Evolutionary conservation across 345 rosid species (phyloP), one percentile per base, ranked within the genome.

Genomic region (Dovyalis caffra): DNA sequence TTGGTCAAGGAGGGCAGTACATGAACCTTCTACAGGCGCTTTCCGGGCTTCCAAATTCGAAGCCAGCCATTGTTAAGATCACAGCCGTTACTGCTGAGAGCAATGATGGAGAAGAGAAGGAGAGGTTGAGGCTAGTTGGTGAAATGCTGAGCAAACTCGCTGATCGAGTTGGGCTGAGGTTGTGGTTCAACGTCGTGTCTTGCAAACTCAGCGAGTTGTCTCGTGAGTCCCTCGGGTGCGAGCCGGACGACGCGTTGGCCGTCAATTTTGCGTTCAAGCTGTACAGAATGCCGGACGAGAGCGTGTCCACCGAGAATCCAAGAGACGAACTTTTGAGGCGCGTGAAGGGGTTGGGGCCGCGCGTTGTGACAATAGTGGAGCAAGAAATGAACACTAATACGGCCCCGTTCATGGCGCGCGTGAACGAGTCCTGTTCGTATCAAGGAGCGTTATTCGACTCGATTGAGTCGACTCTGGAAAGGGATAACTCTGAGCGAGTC

Each of bases 271-370:
- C 98, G 16, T 93, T 91, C 81, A 90, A 89, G 58, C 77, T 95
- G 26, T 91, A 81, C 31, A 74, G 87, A 40, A 87, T 93, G 71
- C 92, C 97, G 0, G 98, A 95, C 84, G 99, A 95, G 83, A 92
- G 97, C 79, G 98, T 95, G 8, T 90, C 91, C 4, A 81, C 76
- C 58, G 99, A 93, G 77, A 95, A 95, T 76, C 98, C 92, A 0
- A 76, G 99, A 1, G 99, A 95, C 84, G 93, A 89, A 82, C 91
- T 95, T 8, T 93, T 95, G 71, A 87, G 99, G 67, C 92, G 92
- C 83, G 98, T 90, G 76, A 95, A 90, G 78, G 80, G 83, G 31
- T 73, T 95, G 10, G 75, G 76, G 1, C 99, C 99, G 75, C 83
- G 89, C 66, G 91, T 95, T 73, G 98, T 95, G 33, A 90, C 97